Evolutionary conservation across 106 monocot genomes (phyloP), one percentile per base, ranked within the genome.

Genomic region (Narthecium ossifragum): DNA sequence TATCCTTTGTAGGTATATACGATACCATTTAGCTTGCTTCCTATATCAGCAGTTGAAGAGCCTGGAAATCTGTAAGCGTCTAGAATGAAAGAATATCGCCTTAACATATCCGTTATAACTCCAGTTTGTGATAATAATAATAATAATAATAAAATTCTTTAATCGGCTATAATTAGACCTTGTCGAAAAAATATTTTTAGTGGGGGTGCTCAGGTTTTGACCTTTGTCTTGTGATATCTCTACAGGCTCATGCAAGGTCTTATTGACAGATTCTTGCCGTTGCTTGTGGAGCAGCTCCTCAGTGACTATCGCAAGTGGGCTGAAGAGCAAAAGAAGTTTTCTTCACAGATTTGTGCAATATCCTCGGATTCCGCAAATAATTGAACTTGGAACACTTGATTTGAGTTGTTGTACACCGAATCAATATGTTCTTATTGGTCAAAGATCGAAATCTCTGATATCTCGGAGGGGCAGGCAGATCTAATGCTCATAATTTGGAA

Each of bases 221-320:
- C 23, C 34, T 18, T 23, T 59, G 18, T 9, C 30, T 38, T 28
- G 17, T 59, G 8, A 6, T 38, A 22, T 24, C 5, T 58, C 0
- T 43, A 20, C 78, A 92, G 92, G 73, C 50, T 93, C n/a, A 85
- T 93, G 85, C 88, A 88, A 70, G 82, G 85, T 34, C 66, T 93
- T 5, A 46, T 88, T 20, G 82, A 93, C 69, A 85, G 60, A 50
- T 77, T 85, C 66, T 76, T 88, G 13, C 88, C 93, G 18, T 53
- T 73, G 59, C 81, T 77, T 17, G 62, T 53, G 8, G 57, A 85
- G 61, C 93, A 88, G 62, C 51, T 93, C 53, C 71, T 93, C 8
- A 54, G 71, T 56, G 88, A 88, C 46, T 93, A 93, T 54, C 21
- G 58, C 15, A 46, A 48, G 2, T 93, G 93, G 93, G 58, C 72